Base-by-base conservation (phyloP, 225 moss, liverwort and hornwort species). In the Climacium dendroides region DNA sequence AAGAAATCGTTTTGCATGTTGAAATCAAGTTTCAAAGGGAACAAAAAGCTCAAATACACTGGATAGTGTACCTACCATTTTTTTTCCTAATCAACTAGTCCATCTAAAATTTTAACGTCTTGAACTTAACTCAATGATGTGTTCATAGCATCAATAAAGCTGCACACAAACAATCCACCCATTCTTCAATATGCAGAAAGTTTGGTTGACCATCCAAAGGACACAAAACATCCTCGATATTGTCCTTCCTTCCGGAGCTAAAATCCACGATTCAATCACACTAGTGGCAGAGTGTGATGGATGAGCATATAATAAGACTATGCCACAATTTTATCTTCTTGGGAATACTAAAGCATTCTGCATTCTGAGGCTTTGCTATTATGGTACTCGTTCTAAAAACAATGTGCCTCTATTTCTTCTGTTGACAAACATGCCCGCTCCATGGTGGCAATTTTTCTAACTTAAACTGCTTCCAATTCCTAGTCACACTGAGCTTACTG, bases 231-330 rank as follows among this genome's bases (percentile, higher is more conserved):
- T 50, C 32, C 7, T 74, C 1, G 1, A 19, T 0, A 0, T 73
- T 14, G 3, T 19, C 23, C 32, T 32, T 19, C 23, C 32, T 32
- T 19, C 5, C 0, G 0, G 1, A 2, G 6, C 22, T 2, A 25
- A 53, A 84, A 72, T 54, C 15, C 4, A 2, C 53, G 29, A 32
- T 24, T 45, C 41, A 55, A 55, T 32, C 15, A 30, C 18, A 32
- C 7, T 43, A 3, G 13, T 66, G 20, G 20, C 54, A 37, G 20
- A 69, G 14, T 69, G 39, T 24, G 29, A 65, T 6, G n/a, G 6
- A 65, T 11, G n/a, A 11, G 19, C 19, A n/a, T 11, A 28, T 19
- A 52, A 11, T 48, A 58, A 50, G 35, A 52, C 30, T 11, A 67
- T 22, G 75, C 41, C 10, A 10, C 34, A 72, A 47, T 13, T 47